phyloP scores from a whole-genome alignment of 2,329 filamentous ascomycete species.

The Tolypocladium tundrense region DNA sequence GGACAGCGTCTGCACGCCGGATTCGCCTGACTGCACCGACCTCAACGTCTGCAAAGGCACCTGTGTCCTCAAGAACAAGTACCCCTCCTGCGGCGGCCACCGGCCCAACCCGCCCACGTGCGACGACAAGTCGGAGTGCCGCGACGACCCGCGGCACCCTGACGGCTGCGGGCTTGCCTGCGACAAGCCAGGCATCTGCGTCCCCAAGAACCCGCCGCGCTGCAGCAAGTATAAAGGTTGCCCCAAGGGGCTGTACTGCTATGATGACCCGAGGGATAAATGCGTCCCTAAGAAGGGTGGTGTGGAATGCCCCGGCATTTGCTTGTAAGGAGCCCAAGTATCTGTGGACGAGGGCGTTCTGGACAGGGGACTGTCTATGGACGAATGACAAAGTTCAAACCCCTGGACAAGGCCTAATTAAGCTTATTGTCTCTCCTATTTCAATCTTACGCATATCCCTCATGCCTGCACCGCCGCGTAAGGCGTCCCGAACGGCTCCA shows the following conservation, averaged over 20 bases:
- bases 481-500: constrained; percentile 21
- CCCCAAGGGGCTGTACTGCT: constrained; percentile 16
- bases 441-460: not conserved
- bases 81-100: constrained; percentile 21
- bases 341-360: not conserved
- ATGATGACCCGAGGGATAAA: constrained; percentile 14
- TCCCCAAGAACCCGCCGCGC: constrained; percentile 8
- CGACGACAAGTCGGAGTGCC: constrained; percentile 14
- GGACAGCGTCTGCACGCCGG: constrained; percentile 15
- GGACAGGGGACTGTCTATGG: no score
- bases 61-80: constrained; percentile 19
- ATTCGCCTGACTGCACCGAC: constrained; percentile 11
- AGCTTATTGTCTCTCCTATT: no score
- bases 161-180: constrained; percentile 23
- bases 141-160: constrained; percentile 22
- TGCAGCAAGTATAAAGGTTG: constrained; percentile 13
- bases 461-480: constrained; percentile 2
- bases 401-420: no score
- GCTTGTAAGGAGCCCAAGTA: constrained; percentile 10
- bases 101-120: constrained; percentile 14
- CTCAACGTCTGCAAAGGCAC: constrained; percentile 16
- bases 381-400: not conserved
- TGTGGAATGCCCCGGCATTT: constrained; percentile 20
- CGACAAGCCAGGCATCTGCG: constrained; percentile 22
- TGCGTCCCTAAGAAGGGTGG: constrained; percentile 19